Evolutionary conservation across 108 stramenopile genomes (phyloP), one percentile per base, ranked within the genome.

Genomic region (Conticribra weissflogii): DNA sequence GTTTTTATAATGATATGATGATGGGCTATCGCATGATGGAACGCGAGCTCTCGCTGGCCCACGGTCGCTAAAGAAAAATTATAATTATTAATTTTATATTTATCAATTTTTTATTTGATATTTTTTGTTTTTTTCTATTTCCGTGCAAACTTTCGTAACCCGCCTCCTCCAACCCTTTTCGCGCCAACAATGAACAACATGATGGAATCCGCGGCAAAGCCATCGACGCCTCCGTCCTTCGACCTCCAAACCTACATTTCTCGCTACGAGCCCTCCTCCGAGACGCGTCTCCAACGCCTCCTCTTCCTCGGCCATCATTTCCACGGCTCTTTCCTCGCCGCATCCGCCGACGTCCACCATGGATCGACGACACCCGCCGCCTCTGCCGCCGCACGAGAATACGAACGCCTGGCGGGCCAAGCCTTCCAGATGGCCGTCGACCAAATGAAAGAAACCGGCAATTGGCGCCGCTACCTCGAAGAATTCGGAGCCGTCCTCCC

Each of bases 211-310:
- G n/a, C 51, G 0, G 66, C 71, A 29, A 50, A 24, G 34, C 2
- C 41, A 16, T 2, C 54, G 29, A 1, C 21, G 19, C 1, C 51
- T 1, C 70, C 71, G 5, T 58, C 79, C 28, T 81, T 90, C 78
- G 88, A 91, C 74, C 68, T 91, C 45, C 71, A 78, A 36, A 52
- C 83, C n/a, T 91, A 91, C 70, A 88, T 91, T 48, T 64, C 69
- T 17, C 85, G 81, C 50, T 91, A 91, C 61, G 63, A 69, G n/a
- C 30, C 83, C 44, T 32, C 22, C 36, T 82, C 81, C 49, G 87
- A 88, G 63, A 88, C 85, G n/a, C 70, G 74, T 30, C 71, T 92
- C 23, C 84, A 86, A 62, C 83, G 91, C 18, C 67, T 92, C 21
- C 61, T 89, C 34, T 74, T 82, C 41, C 72, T 86, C 51, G 86